These are phyloP conservation scores for Mangifera indica DNA, from an alignment of 345 rosid species.

Conservation along the genomic window DNA sequence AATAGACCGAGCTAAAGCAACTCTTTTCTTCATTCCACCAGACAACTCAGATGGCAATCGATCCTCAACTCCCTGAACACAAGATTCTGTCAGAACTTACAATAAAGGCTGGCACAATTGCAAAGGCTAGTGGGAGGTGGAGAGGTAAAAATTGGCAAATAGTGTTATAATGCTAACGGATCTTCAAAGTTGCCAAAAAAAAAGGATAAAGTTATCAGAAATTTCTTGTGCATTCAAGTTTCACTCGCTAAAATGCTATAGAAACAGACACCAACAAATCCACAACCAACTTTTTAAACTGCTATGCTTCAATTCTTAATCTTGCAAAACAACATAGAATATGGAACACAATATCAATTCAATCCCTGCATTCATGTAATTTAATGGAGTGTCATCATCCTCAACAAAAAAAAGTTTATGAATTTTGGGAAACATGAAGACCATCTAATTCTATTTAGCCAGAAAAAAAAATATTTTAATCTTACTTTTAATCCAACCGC, in stretches of 20 bases:
- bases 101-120: slow-evolving; percentile 1
- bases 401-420: neutral
- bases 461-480: slow-evolving; percentile 10
- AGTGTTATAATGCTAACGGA: neutral
- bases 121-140: neutral
- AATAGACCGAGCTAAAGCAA: slow-evolving; percentile 95
- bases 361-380: neutral
- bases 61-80: slow-evolving; percentile 84
- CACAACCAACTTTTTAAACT: neutral
- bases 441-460: neutral
- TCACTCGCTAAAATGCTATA: neutral
- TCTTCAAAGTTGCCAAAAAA: neutral
- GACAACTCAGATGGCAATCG: slow-evolving; percentile 88
- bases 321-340: neutral
- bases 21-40: slow-evolving; percentile 99
- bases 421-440: neutral
- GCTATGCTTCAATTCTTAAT: neutral
- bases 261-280: neutral
- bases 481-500: slow-evolving; percentile 92
- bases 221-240: neutral
- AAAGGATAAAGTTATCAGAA: neutral
- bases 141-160: neutral
- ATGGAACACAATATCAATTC: neutral
- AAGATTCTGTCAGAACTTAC: slow-evolving; percentile 10
- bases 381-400: neutral